Base-by-base conservation (phyloP, 345 rosid genomes). In the Stellera chamaejasme region DNA sequence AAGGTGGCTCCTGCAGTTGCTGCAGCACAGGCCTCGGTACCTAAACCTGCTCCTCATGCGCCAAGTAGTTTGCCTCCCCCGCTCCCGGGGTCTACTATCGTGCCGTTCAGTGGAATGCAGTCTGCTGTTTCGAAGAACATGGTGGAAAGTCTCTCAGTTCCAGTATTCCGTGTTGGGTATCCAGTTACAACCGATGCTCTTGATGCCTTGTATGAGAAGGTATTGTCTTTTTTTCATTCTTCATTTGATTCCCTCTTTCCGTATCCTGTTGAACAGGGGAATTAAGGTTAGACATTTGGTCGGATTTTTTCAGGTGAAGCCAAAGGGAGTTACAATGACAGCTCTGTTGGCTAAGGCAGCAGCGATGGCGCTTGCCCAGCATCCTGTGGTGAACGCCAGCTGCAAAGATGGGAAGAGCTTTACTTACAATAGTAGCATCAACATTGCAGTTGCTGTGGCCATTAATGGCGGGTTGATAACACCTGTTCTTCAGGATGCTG, bases 261-360 rank as follows among this genome's bases (percentile, higher is more conserved):
- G 26, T 49, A 10, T 55, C 27, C 10, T 27, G 13, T 36, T 53
- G 42, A 27, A 45, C 15, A 27, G 25, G 3, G 50, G 27, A 51
- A 27, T 16, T 45, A 45, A 27, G 11, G 10, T 56, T 56, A n/a
- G 26, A 42, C 54, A 54, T 51, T 55, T 12, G 14, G 44, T 56
- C 54, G 54, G 45, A 11, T 10, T 3, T 27, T 56, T 58, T 58
- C 72, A 86, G 97, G 91, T 92, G 76, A 88, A 92, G 70, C 90
- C 87, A 23, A 88, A 88, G 77, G 97, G 97, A 55, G 98, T 88
- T 36, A 86, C 98, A 26, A 88, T 92, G 98, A 93, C 96, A 19
- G 96, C 91, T 5, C 64, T 93, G 56, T 69, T 93, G 65, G 96
- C 99, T 9, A 93, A 93, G 70, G 99, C 97, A 55, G 83, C 86